Evolutionary conservation across 495 filamentous ascomycete genomes (phyloP).

Genomic region (Lichenothelia convexa): DNA sequence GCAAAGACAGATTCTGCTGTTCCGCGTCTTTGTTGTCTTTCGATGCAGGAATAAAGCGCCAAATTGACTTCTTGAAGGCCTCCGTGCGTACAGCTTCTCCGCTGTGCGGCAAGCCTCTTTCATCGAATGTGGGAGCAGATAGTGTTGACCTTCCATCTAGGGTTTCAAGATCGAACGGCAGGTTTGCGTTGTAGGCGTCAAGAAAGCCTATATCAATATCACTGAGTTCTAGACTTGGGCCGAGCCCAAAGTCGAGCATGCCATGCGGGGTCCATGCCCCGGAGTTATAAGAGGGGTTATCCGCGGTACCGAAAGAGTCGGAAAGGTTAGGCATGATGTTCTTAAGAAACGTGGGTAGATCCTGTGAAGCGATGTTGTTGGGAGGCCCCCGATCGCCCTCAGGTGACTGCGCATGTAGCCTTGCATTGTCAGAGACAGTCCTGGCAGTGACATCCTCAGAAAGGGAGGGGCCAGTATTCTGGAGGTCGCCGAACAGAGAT

Average conservation of each 20-base stretch:
- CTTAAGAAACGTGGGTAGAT: no score
- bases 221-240: constrained; percentile 38
- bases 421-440: no score
- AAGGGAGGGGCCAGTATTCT: no score
- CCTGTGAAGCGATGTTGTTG: no score
- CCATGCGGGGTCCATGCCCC: constrained; percentile 17
- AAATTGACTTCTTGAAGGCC: constrained; percentile 28
- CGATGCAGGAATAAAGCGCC: constrained; percentile 33
- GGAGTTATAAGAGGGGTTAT: no score
- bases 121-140: constrained; percentile 2
- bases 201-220: constrained; percentile 42
- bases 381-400: no score
- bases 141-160: constrained; percentile 4
- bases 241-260: constrained; percentile 28
- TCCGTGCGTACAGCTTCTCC: neutral
- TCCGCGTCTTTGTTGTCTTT: constrained; percentile 33
- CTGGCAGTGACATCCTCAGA: no score
- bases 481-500: no score
- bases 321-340: no score
- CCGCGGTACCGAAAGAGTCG: no score
- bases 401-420: no score
- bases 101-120: constrained; percentile 5
- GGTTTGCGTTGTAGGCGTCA: constrained; percentile 34
- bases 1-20: constrained; percentile 34
- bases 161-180: constrained; percentile 15